Conservation (phyloP, 2,329 filamentous ascomycete genomes). For the Diaporthe ilicicola region DNA sequence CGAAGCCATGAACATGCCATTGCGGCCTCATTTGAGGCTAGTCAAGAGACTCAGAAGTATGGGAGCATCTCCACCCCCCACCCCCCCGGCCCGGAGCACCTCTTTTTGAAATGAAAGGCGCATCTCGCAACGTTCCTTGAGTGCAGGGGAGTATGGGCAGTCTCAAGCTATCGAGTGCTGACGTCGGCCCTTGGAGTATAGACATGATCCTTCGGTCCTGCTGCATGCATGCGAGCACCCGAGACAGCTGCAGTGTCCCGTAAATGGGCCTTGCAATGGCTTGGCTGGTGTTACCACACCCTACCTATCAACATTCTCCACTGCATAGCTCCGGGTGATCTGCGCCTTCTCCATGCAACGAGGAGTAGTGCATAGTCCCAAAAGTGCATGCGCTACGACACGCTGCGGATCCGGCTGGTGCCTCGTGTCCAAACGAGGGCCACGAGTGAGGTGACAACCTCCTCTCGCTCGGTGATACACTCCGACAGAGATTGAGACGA, state of each 20-base stretch:
- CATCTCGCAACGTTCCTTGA: not conserved
- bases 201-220: not conserved
- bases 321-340: not conserved
- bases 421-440: not conserved
- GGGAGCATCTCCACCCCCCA: no score
- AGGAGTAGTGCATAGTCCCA: not conserved
- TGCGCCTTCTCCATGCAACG: not conserved
- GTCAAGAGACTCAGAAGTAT: no score
- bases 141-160: not conserved
- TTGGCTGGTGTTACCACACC: not conserved
- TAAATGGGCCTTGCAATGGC: not conserved
- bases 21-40: no score
- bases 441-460: not conserved
- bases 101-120: no score
- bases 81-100: no score
- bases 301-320: not conserved
- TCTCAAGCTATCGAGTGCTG: not conserved
- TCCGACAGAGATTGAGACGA: not conserved
- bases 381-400: not conserved
- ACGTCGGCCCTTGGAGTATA: not conserved
- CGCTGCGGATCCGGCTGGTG: not conserved
- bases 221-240: not conserved
- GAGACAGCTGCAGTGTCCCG: not conserved
- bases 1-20: not conserved
- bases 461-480: no score